Evolutionary conservation across 2,329 filamentous ascomycete genomes (phyloP).

Genomic region (Penicillium nordicum): DNA sequence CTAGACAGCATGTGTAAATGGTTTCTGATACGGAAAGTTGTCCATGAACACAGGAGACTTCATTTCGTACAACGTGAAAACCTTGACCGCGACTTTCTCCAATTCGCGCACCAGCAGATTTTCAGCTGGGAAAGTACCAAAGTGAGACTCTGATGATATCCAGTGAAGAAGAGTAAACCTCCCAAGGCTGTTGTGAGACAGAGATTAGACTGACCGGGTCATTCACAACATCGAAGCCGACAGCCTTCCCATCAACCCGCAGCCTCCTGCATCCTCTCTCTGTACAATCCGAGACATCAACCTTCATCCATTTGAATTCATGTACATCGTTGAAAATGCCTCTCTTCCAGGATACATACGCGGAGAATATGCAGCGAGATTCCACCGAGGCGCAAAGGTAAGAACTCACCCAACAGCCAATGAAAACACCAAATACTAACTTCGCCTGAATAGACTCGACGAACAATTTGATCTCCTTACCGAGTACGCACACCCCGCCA

Average conservation of each 20-base stretch:
- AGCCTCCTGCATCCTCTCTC: neutral
- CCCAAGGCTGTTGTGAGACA: neutral
- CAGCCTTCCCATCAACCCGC: neutral
- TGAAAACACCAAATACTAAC: neutral
- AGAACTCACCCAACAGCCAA: neutral
- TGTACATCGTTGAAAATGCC: neutral
- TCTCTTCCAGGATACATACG: neutral
- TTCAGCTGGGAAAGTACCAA: neutral
- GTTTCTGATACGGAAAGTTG: neutral
- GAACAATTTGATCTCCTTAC: constrained; percentile 3
- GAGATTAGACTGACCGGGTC: neutral
- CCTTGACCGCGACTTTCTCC: neutral
- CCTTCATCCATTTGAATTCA: neutral
- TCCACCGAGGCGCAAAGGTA: constrained; percentile 6
- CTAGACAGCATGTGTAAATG: neutral
- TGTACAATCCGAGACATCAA: neutral
- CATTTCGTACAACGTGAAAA: neutral
- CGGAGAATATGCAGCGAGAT: constrained; percentile 8
- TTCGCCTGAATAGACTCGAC: neutral
- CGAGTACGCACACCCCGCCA: neutral
- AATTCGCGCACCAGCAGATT: neutral
- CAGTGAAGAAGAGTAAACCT: neutral
- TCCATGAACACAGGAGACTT: neutral
- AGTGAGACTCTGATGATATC: neutral
- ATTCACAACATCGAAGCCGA: neutral